Evolutionary conservation across 1,139 yeast species (phyloP).

Genomic region (Debaryomyces coudertii): DNA sequence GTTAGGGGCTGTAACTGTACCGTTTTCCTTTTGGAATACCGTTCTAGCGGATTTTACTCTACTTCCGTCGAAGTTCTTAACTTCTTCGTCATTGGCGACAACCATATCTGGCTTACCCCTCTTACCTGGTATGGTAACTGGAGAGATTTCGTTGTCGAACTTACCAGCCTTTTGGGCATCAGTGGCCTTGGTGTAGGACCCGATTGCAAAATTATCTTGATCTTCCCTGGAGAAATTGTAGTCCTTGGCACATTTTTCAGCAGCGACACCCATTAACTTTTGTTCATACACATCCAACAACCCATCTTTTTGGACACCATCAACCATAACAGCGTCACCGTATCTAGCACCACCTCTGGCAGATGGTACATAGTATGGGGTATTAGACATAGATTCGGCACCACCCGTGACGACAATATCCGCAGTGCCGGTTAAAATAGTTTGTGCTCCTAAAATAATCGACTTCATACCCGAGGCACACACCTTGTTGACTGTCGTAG

Average conservation of each 20-base stretch:
- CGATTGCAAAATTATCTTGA: conserved; percentile 67
- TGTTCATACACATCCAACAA: conserved; percentile 82
- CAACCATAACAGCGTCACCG: conserved; percentile 74
- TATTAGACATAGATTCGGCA: conserved; percentile 91
- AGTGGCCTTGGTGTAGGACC: conserved; percentile 72
- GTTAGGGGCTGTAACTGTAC: conserved; percentile 91
- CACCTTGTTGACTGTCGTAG: conserved; percentile 88
- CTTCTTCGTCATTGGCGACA: conserved; percentile 70
- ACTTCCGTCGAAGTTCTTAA: conserved; percentile 65
- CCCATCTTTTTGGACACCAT: conserved; percentile 87
- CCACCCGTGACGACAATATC: conserved; percentile 93
- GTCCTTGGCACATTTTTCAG: conserved; percentile 86
- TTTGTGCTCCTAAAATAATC: conserved; percentile 80
- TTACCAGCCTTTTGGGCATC: conserved; percentile 75
- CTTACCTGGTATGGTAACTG: conserved; percentile 78
- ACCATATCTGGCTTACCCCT: conserved; percentile 85
- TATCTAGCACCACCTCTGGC: conserved; percentile 83
- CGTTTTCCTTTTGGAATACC: conserved; percentile 82
- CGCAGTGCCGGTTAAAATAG: conserved; percentile 80
- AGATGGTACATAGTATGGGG: conserved; percentile 83
- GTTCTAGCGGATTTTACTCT: conserved; percentile 79
- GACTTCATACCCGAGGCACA: conserved; percentile 94
- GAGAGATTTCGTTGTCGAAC: conserved; percentile 75
- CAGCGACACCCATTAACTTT: conserved; percentile 88
- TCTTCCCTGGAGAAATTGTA: conserved; percentile 59